Evolutionary conservation across 2,329 filamentous ascomycete genomes (phyloP), one percentile per base, ranked within the genome.

Genomic region (Fusarium redolens): DNA sequence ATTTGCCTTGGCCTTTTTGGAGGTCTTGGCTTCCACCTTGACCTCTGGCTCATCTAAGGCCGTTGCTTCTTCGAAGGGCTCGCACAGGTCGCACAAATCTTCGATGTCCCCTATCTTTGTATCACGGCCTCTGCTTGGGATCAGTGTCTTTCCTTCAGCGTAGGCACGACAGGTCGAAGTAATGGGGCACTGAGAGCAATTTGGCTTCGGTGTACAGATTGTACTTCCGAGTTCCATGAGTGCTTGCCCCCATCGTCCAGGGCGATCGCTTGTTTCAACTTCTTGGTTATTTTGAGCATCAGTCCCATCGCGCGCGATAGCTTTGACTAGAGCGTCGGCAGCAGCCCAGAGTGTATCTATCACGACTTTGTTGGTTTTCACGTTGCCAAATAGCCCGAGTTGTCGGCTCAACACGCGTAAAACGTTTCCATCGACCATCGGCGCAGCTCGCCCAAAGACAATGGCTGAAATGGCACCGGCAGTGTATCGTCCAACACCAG

Each of bases 141-240:
- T 79, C 31, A 83, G 61, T 1, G 78, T 71, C 5, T 80, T 59
- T 3, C 87, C 88, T 65, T 90, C 88, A 6, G 75, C 75, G 71
- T 86, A 89, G 0, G 83, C 86, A 9, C 86, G 85, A 68, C 88
- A 90, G 1, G 85, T 88, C 5, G 79, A 78, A 1, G 81, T 85
- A 51, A 90, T 82, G 2, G 88, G 88, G 61, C 88, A 90, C 3
- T 75, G 74, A 5, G 78, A 79, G 71, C 90, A 92, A 56, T 87
- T 86, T 3, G 90, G 90, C 71, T 87, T 87, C 1, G 90, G 89
- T 11, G 85, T 85, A 73, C 90, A 92, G 4, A 91, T 77, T 0
- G 90, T 92, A 69, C 89, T 91, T 6, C 90, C 90, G 7, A 92
- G 82, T 75, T 92, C 90, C 90, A 92, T 92, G 31, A 92, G 79